A percentile compares a stretch with the other conserved stretches of the same genome.
These are phyloP conservation scores for Lathyrus oleraceus DNA, from an alignment of 306 rosid species.

Conservation along the genomic window DNA sequence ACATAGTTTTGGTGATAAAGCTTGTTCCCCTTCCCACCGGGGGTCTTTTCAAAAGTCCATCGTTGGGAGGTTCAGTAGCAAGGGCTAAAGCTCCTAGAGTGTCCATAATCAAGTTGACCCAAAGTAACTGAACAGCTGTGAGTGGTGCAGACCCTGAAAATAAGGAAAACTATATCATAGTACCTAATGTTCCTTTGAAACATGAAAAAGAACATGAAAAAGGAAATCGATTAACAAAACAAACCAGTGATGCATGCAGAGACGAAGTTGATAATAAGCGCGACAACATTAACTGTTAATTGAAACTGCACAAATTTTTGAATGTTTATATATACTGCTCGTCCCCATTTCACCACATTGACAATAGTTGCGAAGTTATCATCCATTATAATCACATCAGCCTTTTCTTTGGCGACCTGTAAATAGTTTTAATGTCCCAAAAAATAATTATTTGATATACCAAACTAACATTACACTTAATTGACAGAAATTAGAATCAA, in stretches of 20 bases:
- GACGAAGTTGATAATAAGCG: constrained; percentile 76
- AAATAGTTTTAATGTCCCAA: constrained; percentile 31
- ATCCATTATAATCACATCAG: constrained; percentile 88
- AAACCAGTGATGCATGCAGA: constrained; percentile 93
- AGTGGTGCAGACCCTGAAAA: constrained; percentile 93
- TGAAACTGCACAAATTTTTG: constrained; percentile 98
- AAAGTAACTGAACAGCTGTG: constrained; percentile 92
- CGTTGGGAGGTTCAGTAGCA: constrained; percentile 94
- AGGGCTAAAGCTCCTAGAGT: constrained; percentile 96
- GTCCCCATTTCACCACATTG: constrained; percentile 92
- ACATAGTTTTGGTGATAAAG: constrained; percentile 88
- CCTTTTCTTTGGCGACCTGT: constrained; percentile 96
- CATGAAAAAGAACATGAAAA: constrained; percentile 9
- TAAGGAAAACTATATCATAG: constrained; percentile 3
- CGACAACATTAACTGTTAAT: constrained; percentile 90
- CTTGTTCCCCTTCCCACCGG: constrained; percentile 68
- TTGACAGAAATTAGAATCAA: background rate
- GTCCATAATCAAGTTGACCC: constrained; percentile 99
- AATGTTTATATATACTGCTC: constrained; percentile 89
- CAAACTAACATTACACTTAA: background rate
- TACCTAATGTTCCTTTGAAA: constrained; percentile 16
- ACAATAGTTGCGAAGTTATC: constrained; percentile 85
- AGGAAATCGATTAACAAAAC: constrained; percentile 24
- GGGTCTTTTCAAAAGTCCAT: constrained; percentile 68
- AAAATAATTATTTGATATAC: constrained; percentile 2